Conservation (phyloP, 371 early-diverging fungal genomes). For the Mucor sp. region DNA sequence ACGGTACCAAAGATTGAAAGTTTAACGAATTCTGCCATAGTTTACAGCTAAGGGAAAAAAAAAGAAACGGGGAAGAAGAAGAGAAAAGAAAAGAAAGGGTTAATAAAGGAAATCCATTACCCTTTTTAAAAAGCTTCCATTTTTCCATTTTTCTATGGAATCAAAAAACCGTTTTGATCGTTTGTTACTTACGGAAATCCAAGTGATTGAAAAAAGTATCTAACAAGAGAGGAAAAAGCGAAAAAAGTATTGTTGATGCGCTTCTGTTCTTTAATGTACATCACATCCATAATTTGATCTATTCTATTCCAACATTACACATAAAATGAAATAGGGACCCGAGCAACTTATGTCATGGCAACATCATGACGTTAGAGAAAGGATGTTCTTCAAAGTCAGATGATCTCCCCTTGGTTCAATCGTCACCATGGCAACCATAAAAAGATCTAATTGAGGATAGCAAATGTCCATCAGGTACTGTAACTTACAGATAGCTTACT, state of each 20-base stretch:
- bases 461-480: not conserved
- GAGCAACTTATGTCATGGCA: slow-evolving; percentile 25
- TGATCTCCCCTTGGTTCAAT: not conserved
- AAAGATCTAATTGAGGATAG: not conserved
- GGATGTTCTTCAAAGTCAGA: slow-evolving; percentile 5
- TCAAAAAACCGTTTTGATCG: not conserved
- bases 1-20: slow-evolving; percentile 90
- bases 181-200: not conserved
- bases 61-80: not conserved
- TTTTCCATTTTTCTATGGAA: not conserved
- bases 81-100: too few species aligned
- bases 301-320: slow-evolving; percentile 2
- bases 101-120: not conserved
- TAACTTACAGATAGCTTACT: not conserved
- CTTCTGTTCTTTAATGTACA: not conserved
- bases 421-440: not conserved
- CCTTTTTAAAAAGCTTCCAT: not conserved
- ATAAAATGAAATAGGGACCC: slow-evolving; percentile 21
- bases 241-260: not conserved
- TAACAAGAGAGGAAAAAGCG: not conserved
- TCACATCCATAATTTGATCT: slow-evolving; percentile 1
- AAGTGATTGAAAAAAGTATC: not conserved
- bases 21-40: slow-evolving; percentile 83
- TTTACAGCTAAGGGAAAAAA: not conserved
- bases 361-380: slow-evolving; percentile 21